These are phyloP conservation scores for Phoma sp. DNA, from an alignment of 2,329 filamentous ascomycete genomes.

Conservation along the genomic window DNA sequence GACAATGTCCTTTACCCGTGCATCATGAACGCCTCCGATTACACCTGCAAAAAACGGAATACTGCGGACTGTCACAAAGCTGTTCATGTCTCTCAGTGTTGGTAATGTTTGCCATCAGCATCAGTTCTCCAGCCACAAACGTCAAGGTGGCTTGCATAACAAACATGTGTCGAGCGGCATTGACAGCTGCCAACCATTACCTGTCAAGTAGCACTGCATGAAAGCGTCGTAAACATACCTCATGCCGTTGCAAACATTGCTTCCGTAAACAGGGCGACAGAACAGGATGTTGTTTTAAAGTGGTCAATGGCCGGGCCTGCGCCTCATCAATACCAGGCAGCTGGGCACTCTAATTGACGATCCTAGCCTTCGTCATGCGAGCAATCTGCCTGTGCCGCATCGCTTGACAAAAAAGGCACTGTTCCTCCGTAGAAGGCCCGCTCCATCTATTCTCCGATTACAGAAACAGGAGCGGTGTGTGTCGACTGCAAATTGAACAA, in stretches of 20 bases:
- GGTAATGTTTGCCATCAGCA: neutral
- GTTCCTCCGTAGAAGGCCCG: slow-evolving; percentile 11
- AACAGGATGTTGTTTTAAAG: slow-evolving; percentile 1
- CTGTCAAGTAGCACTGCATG: slow-evolving; percentile 15
- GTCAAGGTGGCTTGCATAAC: slow-evolving; percentile 7
- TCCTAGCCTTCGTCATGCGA: slow-evolving; percentile 11
- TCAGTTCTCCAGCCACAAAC: slow-evolving; percentile 1
- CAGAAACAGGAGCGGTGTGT: slow-evolving; percentile 13
- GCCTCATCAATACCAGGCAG: slow-evolving; percentile 15
- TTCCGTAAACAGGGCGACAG: neutral
- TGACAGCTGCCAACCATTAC: slow-evolving; percentile 12
- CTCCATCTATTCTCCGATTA: slow-evolving; percentile 11
- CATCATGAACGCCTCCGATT: slow-evolving; percentile 2
- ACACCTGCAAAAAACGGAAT: neutral
- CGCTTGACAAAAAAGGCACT: slow-evolving; percentile 9
- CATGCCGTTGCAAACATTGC: slow-evolving; percentile 9
- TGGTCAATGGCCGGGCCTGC: slow-evolving; percentile 7
- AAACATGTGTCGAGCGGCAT: slow-evolving; percentile 6
- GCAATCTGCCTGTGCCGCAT: slow-evolving; percentile 15
- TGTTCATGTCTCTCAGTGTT: neutral
- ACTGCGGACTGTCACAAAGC: neutral
- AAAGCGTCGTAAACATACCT: slow-evolving; percentile 8
- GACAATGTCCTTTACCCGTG: neutral
- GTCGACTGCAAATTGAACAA: slow-evolving; percentile 1
- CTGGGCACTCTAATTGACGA: slow-evolving; percentile 2